phyloP scores from a whole-genome alignment of 106 monocot genomes.

The Dendrobium catenatum region DNA sequence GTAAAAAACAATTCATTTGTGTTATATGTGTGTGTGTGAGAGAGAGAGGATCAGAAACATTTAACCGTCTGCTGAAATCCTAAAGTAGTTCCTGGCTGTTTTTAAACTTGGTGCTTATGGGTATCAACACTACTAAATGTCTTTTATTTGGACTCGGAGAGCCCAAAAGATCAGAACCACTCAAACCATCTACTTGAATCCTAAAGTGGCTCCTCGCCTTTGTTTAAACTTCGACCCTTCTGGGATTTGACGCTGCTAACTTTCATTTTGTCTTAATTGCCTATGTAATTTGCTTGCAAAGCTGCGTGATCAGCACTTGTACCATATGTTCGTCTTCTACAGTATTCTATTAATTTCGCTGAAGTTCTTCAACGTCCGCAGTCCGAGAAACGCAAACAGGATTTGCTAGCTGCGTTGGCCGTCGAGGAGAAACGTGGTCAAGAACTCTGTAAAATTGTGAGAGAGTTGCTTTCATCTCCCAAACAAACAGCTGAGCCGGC shows the following conservation, averaged over 20 bases:
- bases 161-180: no score
- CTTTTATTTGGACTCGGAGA: no score
- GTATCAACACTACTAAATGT: no score
- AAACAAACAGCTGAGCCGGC: slow-evolving; percentile 26
- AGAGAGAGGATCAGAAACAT: no score
- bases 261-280: not conserved
- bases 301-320: not conserved
- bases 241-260: not conserved
- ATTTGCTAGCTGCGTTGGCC: slow-evolving; percentile 76
- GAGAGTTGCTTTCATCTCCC: slow-evolving; percentile 53
- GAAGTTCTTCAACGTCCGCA: slow-evolving; percentile 15
- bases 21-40: no score
- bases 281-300: not conserved
- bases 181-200: no score
- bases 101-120: no score
- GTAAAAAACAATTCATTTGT: no score
- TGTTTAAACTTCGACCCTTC: not conserved
- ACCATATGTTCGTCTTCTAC: not conserved
- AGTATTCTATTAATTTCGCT: not conserved
- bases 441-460: slow-evolving; percentile 72
- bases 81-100: no score
- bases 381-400: slow-evolving; percentile 94
- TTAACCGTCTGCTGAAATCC: no score
- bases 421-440: slow-evolving; percentile 82
- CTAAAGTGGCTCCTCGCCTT: no score